These are phyloP conservation scores for Xylaria sp. DNA, from an alignment of 2,329 filamentous ascomycete genomes.

Conservation along the genomic window DNA sequence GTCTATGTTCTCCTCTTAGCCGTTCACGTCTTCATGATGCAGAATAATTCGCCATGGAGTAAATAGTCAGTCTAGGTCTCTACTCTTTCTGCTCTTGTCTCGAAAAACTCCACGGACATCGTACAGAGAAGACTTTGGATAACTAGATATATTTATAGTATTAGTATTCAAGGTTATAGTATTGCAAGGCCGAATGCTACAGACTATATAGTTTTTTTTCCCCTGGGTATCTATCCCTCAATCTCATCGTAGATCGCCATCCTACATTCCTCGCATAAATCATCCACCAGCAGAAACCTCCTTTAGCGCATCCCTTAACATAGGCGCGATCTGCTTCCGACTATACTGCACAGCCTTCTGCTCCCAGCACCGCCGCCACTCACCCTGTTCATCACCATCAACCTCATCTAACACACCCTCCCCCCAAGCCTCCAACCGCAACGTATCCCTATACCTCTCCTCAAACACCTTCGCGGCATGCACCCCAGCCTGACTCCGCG, in stretches of 20 bases:
- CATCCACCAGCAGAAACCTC: slow-evolving; percentile 29
- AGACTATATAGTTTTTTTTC: background rate
- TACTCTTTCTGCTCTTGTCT: background rate
- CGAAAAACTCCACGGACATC: background rate
- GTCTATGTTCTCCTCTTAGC: background rate
- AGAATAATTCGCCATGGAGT: background rate
- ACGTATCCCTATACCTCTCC: slow-evolving; percentile 54
- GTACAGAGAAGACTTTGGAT: background rate
- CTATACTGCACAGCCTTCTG: slow-evolving; percentile 72
- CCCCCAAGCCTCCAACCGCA: slow-evolving; percentile 68
- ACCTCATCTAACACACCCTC: slow-evolving; percentile 58
- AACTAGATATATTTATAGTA: background rate
- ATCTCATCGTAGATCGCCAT: background rate
- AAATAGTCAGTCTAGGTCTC: background rate
- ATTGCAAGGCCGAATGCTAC: background rate
- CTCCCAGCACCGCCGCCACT: slow-evolving; percentile 71
- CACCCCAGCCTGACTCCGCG: slow-evolving; percentile 61
- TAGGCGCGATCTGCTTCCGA: slow-evolving; percentile 75
- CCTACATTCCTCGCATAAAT: background rate
- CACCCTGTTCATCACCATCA: slow-evolving; percentile 43
- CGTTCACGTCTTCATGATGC: background rate
- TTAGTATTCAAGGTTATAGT: background rate
- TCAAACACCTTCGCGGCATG: slow-evolving; percentile 67
- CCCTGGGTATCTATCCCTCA: background rate
- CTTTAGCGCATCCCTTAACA: slow-evolving; percentile 68